Percentiles rank a stretch among this genome's conserved stretches.
Evolutionary conservation across 257 asterid genomes (phyloP).

Genomic region (Osmanthus fragrans): DNA sequence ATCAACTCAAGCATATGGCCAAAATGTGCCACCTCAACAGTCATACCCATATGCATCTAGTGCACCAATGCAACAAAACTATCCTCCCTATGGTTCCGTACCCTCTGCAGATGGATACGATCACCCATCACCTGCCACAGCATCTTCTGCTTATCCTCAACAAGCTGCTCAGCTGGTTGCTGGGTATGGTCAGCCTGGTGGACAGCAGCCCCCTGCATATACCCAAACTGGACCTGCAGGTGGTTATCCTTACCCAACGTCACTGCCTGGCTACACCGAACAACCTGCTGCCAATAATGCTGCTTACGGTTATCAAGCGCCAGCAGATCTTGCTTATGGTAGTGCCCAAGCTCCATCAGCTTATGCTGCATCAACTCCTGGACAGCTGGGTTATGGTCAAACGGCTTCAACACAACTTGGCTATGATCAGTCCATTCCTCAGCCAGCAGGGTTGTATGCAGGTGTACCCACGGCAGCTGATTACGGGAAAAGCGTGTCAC

Average conservation of each 20-base stretch:
- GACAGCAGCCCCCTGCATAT: conserved; percentile 62
- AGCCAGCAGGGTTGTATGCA: conserved; percentile 52
- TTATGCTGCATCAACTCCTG: conserved; percentile 19
- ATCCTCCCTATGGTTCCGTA: conserved; percentile 63
- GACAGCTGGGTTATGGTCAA: conserved; percentile 67
- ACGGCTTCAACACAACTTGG: conserved; percentile 60
- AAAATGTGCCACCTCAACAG: conserved; percentile 67
- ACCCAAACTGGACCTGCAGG: conserved; percentile 53
- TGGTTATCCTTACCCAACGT: conserved; percentile 66
- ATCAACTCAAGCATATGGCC: conserved; percentile 64
- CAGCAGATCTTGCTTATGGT: conserved; percentile 58
- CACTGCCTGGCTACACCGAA: conserved; percentile 73
- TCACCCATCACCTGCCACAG: conserved; percentile 47
- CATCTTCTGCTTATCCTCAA: conserved; percentile 62
- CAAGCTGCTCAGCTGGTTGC: conserved; percentile 65
- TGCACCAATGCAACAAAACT: conserved; percentile 63
- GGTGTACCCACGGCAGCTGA: conserved; percentile 48
- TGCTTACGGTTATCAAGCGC: conserved; percentile 73
- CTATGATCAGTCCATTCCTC: conserved; percentile 60
- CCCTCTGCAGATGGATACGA: conserved; percentile 63
- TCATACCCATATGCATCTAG: conserved; percentile 64
- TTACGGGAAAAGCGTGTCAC: conserved; percentile 60
- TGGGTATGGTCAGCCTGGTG: conserved; percentile 66
- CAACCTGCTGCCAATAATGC: conserved; percentile 56
- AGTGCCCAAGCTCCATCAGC: conserved; percentile 31